Base-by-base conservation (phyloP, 1,284 basidiomycete species). In the Salmacisia buchloeana region DNA sequence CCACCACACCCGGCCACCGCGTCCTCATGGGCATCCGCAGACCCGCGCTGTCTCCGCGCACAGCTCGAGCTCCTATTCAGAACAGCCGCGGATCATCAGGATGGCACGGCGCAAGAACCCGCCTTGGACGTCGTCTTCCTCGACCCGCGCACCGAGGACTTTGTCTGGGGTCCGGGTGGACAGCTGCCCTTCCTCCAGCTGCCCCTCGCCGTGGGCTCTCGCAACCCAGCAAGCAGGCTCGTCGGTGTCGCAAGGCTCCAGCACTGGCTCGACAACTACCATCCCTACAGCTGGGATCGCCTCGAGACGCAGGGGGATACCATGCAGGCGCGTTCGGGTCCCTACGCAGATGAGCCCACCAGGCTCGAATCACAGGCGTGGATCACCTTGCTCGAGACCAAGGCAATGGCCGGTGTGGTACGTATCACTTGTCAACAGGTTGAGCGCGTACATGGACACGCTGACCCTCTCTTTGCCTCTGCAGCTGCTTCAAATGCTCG, bases 21-120 rank as follows among this genome's bases (percentile, higher is more conserved):
- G 5, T 25, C 25, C n/a, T 65, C 62, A 15, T 77, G 75, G 75
- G 67, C 72, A 0, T 76, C 74, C 58, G 67, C 68, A 15, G 74
- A 77, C 31, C 74, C 75, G 0, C 67, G 71, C 15, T 68, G 71
- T 10, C 62, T 77, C 13, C 65, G 70, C 5, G 76, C 74, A 74
- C 75, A 77, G 56, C 69, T 77, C 65, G 71, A 74, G 59, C 63
- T 76, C 23, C 25, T 70, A 6, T 70, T 74, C 31, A 69, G 73
- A 5, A 52, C 49, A 33, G 31, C 49, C 6, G 67, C 67, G 25
- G 65, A 68, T 18, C 69, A 70, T 36, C 66, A 72, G 2, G 67
- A 68, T 25, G 63, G 62, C 27, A 69, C 69, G 43, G 61, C 74
- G 36, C 36, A 38, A 38, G 36, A 38, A n/a, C 36, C 27, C 49